Evolutionary conservation across 2,329 filamentous ascomycete species (phyloP), one percentile per base, ranked within the genome.

Genomic region (Fusarium illudens): DNA sequence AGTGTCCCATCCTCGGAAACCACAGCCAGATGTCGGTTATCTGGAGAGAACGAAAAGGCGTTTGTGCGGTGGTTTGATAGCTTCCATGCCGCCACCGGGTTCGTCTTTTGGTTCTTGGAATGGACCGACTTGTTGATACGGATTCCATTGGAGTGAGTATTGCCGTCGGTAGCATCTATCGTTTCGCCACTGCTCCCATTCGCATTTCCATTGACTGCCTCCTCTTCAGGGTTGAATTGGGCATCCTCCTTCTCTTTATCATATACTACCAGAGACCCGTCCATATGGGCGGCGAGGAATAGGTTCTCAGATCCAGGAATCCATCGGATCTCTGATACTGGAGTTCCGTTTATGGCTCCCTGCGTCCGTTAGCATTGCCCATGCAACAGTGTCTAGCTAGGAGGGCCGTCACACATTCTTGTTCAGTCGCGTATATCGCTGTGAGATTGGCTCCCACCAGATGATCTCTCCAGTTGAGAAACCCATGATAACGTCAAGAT

Each of bases 401-500:
- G 53, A 58, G 36, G 13, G 62, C 34, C 22, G 39, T 67, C 86
- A 71, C 79, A 92, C 90, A 77, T 98, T 98, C 81, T 99, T 99
- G 77, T 99, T 99, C 74, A 99, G 85, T 19, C 96, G 90, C 4
- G 93, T 92, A 79, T 99, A 99, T 76, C 96, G 94, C 74, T 98
- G 95, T 36, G 94, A 95, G 74, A 97, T 92, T 11, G 96, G 94
- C 79, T 99, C 96, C 84, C 96, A 98, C 96, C 96, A 99, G 65
- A 99, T 95, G 49, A 99, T 94, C 78, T 99, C 96, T 36, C 94
- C 94, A 0, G 94, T 96, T 7, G 95, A 97, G 75, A 97, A 98
- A 1, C 96, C 96, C 89, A 99, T 92, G 60, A 97, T 89, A 19
- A 99, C 84, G 76, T 99, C 96, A 39, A 99, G 85, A 75, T 98